Evolutionary conservation across 139 green algal species (phyloP), one percentile per base, ranked within the genome.

Genomic region (Gonium pectorale): DNA sequence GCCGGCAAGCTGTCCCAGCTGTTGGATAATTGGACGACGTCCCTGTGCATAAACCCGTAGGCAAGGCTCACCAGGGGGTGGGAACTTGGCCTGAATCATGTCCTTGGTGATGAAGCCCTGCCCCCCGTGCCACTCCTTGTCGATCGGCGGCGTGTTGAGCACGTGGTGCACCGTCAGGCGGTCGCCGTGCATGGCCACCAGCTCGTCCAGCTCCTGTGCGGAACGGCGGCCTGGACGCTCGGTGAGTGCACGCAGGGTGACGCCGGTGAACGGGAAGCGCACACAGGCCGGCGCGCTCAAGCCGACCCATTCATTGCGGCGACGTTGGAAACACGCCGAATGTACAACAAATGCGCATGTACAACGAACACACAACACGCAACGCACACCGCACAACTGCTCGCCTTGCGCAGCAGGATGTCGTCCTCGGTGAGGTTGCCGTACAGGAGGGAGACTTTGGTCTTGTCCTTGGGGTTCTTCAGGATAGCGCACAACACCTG

Each of bases 381-480:
- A n/a, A n/a, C n/a, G n/a, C n/a, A n/a, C n/a, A n/a, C n/a, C n/a
- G n/a, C n/a, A n/a, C 17, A 59, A 59, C 13, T 59, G 6, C 35
- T 21, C 54, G 71, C 75, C 41, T 94, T 67, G 60, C 93, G 80
- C 37, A 99, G 91, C 63, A 99, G 80, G 73, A 99, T 99, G 90
- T 99, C 97, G 11, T 98, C 93, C 66, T 90, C 94, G 2, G 92
- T 94, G 11, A 98, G 51, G 85, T 98, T 99, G 44, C 88, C 97
- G 78, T 94, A 99, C 40, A 99, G 87, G 35, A 99, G 91, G 26
- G 56, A 91, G 19, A 99, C 85, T 27, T 89, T 79, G 1, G 94
- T 96, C 37, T 74, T 90, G 81, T 98, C 95, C 40, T 92, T 67
- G 1, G 92, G 82, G 78, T 98, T 93, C 69, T 93, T 93, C 37